Evolutionary conservation across 768 basidiomycete genomes (phyloP), one percentile per base, ranked within the genome.

Genomic region (Lenzites betulinus): DNA sequence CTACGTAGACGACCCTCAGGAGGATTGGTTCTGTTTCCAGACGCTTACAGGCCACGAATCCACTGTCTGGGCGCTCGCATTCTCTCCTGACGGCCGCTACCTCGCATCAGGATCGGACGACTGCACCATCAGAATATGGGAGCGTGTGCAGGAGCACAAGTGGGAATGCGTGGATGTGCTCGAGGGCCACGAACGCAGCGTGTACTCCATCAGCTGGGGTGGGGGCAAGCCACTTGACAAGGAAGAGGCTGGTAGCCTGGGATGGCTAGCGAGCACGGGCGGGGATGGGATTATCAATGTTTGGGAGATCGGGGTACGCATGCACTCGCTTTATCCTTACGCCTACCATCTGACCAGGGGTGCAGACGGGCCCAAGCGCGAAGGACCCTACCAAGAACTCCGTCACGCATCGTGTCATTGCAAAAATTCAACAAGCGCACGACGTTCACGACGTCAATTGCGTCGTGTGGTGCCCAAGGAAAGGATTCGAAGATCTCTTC

Each of bases 41-140:
- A 95, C 94, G 1, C 80, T 98, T 3, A 81, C 81, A 0, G 92
- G 91, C 9, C 94, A 97, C 68, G 67, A 77, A 0, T 92, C 90
- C 13, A 99, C 97, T 0, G 95, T 99, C 15, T 99, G 97, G 97
- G 83, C 88, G 0, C 69, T 98, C 36, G 83, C 90, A 4, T 99
- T 77, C 74, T 78, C 87, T 5, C 92, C 93, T 0, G 79, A 81
- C 47, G 91, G 92, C 2, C 77, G 79, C 54, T 96, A 89, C 70
- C 82, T 99, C 30, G 95, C 93, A 0, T 92, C 90, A 20, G 88
- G 86, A 1, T 94, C 93, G 3, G 96, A 97, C 66, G 90, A 92
- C 69, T 81, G 81, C 52, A 91, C 89, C 2, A 83, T 98, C 46
- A 82, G 90, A 47, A 84, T 98, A 51, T 98, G 95, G 95, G 82